Evolutionary conservation across 345 rosid genomes (phyloP), one percentile per base, ranked within the genome.

Genomic region (Carallia brachiata): DNA sequence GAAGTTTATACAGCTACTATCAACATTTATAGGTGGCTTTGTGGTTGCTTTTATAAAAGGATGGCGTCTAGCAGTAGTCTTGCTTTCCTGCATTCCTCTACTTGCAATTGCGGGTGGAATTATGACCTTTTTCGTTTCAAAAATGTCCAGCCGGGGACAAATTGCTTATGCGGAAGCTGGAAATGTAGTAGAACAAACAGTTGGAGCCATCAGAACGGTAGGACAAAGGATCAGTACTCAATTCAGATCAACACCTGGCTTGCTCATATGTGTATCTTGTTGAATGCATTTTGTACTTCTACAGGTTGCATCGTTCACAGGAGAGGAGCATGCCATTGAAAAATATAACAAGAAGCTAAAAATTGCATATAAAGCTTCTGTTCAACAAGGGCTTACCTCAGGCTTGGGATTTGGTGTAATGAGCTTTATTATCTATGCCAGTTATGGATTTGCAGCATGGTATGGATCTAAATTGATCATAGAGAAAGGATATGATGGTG

Each of bases 131-230:
- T 73, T 87, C 55, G 81, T 84, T 84, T 32, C 93, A 1, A 90
- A 85, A 79, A 84, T 88, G 90, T 80, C 93, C 2, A 86, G 92
- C 70, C 90, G 81, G 23, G 93, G 87, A 53, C 97, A 93, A 73
- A 67, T 86, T 36, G 97, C 98, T 36, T 90, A 93, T 34, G 88
- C 97, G 8, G 89, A 87, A 73, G 98, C 98, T 30, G 98, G 97
- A 50, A 83, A 82, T 70, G 87, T 89, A 0, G 98, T 90, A 4
- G 97, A 93, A 81, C 96, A 93, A 79, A 89, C 96, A 3, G 83
- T 90, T 34, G 91, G 97, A 39, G 83, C 86, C 65, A 93, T 93
- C 61, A 81, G 92, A 82, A 93, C 98, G 39, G 98, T 92, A 79
- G 78, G 90, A 23, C 62, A 13, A 56, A 56, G 60, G 60, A 56